A percentile compares a stretch with the other conserved stretches of the same genome.
Evolutionary conservation across 331 rosid genomes (phyloP).

Genomic region (Phaseolus coccineus): DNA sequence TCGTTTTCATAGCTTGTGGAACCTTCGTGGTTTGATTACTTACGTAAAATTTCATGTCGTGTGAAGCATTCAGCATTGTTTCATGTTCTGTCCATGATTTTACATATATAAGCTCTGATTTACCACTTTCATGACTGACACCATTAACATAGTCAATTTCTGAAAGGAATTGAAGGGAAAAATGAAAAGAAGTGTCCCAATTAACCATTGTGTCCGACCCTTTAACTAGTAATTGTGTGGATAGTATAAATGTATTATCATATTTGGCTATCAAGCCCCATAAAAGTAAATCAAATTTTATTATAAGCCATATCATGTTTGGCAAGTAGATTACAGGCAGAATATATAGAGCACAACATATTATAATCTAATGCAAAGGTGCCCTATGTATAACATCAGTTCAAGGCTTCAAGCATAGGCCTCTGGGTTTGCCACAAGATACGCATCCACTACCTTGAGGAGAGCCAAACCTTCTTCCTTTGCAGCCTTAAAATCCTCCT

Average conservation of each 20-base stretch:
- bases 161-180: background rate
- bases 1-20: background rate
- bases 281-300: slow-evolving; percentile 36
- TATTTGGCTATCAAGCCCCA: background rate
- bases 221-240: background rate
- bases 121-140: background rate
- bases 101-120: background rate
- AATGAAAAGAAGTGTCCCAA: background rate
- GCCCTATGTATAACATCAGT: background rate
- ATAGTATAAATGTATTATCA: background rate
- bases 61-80: background rate
- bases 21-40: background rate
- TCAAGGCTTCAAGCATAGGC: slow-evolving; percentile 52
- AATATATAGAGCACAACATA: slow-evolving; percentile 3
- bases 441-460: slow-evolving; percentile 50
- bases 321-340: slow-evolving; percentile 14
- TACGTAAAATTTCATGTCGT: background rate
- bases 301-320: slow-evolving; percentile 45
- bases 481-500: slow-evolving; percentile 48
- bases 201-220: background rate
- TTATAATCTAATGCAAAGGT: background rate
- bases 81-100: slow-evolving; percentile 26
- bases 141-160: background rate
- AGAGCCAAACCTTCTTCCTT: slow-evolving; percentile 42
- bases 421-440: slow-evolving; percentile 49